These are phyloP conservation scores for Striga asiatica DNA, from an alignment of 257 asterid species.

Conservation along the genomic window DNA sequence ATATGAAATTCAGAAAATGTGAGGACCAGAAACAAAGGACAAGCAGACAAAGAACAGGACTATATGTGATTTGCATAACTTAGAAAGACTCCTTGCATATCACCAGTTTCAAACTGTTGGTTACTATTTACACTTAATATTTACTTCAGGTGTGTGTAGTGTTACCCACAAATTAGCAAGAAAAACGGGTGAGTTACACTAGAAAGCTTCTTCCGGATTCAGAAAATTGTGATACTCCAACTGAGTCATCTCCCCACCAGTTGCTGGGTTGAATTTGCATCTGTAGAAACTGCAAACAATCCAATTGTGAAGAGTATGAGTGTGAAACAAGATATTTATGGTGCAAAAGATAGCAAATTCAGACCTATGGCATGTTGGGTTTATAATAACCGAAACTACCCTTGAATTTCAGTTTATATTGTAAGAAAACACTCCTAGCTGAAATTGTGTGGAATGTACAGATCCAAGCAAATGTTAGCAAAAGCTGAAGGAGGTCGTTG, in stretches of 20 bases:
- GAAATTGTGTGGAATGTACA: too few species aligned
- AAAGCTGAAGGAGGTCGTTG: too few species aligned
- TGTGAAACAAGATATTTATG: too few species aligned
- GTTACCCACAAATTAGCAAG: neutral
- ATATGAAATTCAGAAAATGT: too few species aligned
- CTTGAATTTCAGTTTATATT: neutral
- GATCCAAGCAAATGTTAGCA: too few species aligned
- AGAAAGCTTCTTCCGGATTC: conserved; percentile 55
- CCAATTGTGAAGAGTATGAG: too few species aligned
- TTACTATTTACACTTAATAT: neutral
- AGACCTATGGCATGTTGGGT: neutral
- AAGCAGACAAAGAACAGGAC: too few species aligned
- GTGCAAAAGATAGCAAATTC: neutral
- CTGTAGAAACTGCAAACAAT: conserved; percentile 58
- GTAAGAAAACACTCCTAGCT: too few species aligned
- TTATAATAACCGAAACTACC: neutral
- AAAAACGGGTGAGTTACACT: too few species aligned
- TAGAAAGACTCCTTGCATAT: too few species aligned
- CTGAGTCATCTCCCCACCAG: conserved; percentile 80
- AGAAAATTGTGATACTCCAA: conserved; percentile 74
- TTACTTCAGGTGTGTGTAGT: neutral
- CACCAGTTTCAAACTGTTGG: neutral
- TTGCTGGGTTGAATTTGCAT: conserved; percentile 53
- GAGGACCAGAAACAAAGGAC: too few species aligned
- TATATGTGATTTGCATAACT: too few species aligned